These are phyloP conservation scores for Ilex aquifolium DNA, from an alignment of 257 asterid species.

Conservation along the genomic window DNA sequence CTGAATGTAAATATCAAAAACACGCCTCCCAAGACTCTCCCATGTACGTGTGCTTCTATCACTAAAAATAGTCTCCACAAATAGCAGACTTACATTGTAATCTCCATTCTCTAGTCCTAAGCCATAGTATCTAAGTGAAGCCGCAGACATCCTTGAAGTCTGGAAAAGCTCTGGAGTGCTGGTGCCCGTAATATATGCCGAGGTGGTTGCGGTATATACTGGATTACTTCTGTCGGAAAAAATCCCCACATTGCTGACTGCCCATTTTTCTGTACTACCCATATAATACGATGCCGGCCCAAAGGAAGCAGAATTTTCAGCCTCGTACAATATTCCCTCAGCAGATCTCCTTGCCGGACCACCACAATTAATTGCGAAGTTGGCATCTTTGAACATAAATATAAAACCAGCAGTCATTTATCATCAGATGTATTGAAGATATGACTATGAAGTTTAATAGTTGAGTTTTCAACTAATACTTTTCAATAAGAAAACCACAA, in stretches of 20 bases:
- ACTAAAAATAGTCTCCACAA: neutral
- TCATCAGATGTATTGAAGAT: too few species aligned
- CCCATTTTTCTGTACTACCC: neutral
- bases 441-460: too few species aligned
- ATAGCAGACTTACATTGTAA: neutral
- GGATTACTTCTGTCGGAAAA: neutral
- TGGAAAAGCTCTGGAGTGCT: neutral
- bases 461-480: too few species aligned
- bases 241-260: neutral
- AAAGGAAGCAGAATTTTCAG: neutral
- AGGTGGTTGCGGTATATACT: neutral
- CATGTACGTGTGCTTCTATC: neutral
- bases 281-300: neutral
- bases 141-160: neutral
- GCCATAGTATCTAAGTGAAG: neutral
- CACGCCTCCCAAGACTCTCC: neutral
- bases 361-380: neutral
- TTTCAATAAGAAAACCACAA: too few species aligned
- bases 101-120: neutral
- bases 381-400: neutral
- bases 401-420: neutral
- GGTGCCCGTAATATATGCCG: neutral
- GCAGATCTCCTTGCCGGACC: neutral
- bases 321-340: neutral
- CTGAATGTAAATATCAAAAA: conserved; percentile 1